Evolutionary conservation across 2,329 filamentous ascomycete genomes (phyloP), one percentile per base, ranked within the genome.

Genomic region (Aspergillus novofumigatus): DNA sequence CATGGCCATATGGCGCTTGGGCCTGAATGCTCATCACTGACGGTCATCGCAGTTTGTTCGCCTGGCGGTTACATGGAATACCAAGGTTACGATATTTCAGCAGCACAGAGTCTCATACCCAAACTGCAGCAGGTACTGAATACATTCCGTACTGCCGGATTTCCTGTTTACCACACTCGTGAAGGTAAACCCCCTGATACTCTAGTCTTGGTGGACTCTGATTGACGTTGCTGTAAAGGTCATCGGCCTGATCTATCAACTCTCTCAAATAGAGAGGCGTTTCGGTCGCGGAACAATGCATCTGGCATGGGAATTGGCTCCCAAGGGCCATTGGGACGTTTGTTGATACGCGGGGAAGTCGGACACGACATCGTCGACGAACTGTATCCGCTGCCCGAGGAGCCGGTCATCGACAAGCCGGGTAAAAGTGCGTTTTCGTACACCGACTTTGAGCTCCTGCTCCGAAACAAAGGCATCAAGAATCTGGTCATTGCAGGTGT

Each of bases 321-420:
- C 10, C 69, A 59, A 14, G 83, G 84, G 0, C 83, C 83, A 1
- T 68, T 86, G 48, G 84, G 84, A 1, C 79, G 80, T n/a, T 75
- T 86, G 2, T 71, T 87, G 3, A 74, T 86, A 25, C 79, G 83
- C 21, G 84, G 84, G 0, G 81, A 86, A 62, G 64, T 72, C 23
- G 84, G 84, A 0, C 83, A 86, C 64, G 83, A 82, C 49, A 84
- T 80, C 29, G 77, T 86, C 20, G 71, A 77, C 7, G 83, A 86
- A 62, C 68, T 84, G 32, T 77, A 77, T 56, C 81, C 81, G 14
- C 54, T 78, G 17, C 68, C 70, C 1, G 72, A 71, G 2, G 81
- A 84, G 62, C 75, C 78, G 0, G 72, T 83, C 8, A 78, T 84
- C 47, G 81, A 84, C 67, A 83, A 84, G 66, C 80, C 81, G 0